A percentile compares a stretch with the other conserved stretches of the same genome.
phyloP scores from a whole-genome alignment of 768 basidiomycete species.

The Neoboletus magnificus region DNA sequence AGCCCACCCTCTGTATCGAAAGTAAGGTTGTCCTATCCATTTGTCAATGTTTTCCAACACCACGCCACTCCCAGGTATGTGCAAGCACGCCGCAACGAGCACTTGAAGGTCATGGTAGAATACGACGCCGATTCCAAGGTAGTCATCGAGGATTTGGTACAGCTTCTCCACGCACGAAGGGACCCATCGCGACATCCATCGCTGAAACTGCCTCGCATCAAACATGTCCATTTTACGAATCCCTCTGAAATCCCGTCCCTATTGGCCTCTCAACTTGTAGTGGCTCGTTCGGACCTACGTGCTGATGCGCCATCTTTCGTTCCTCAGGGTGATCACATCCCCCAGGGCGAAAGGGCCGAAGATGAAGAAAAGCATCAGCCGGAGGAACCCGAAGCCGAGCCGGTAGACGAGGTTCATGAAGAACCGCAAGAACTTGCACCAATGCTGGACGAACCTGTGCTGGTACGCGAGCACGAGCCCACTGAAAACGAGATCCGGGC shows the following conservation, averaged over 20 bases:
- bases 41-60: neutral
- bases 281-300: slow-evolving; percentile 4
- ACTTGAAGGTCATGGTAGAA: slow-evolving; percentile 12
- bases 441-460: slow-evolving; percentile 8
- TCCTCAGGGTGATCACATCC: too few relatives aligned
- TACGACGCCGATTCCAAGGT: slow-evolving; percentile 1
- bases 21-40: neutral
- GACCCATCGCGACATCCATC: too few relatives aligned
- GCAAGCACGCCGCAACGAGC: neutral
- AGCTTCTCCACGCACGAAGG: slow-evolving; percentile 19
- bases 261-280: slow-evolving; percentile 18
- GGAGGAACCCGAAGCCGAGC: too few relatives aligned
- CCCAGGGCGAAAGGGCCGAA: too few relatives aligned
- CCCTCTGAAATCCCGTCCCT: slow-evolving; percentile 31
- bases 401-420: too few relatives aligned
- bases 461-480: slow-evolving; percentile 17
- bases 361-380: too few relatives aligned
- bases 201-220: slow-evolving; percentile 18
- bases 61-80: neutral
- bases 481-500: slow-evolving; percentile 28
- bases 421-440: slow-evolving; percentile 2
- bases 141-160: slow-evolving; percentile 16
- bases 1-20: slow-evolving; percentile 3
- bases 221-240: slow-evolving; percentile 30
- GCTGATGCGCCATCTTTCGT: too few relatives aligned